Evolutionary conservation across 2,329 filamentous ascomycete genomes (phyloP), one percentile per base, ranked within the genome.

Genomic region (Aureobasidium uvarum): DNA sequence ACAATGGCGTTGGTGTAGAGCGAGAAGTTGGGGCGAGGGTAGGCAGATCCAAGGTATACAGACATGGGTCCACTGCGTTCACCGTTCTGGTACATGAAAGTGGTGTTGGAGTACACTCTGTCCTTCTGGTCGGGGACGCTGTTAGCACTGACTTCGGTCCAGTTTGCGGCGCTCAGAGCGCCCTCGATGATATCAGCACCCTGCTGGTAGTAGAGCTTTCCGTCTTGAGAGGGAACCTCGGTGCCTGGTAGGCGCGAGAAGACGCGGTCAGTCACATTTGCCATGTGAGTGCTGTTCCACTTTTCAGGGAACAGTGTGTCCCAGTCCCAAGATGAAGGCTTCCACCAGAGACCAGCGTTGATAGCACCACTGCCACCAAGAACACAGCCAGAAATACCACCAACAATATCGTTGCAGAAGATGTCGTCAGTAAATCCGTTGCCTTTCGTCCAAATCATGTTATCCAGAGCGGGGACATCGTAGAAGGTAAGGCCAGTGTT

Each of bases 261-360:
- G 2, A 85, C 77, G 48, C 78, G 78, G 3, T 73, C 67, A 5
- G 80, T 83, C 0, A 83, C 81, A 18, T 70, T 71, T 55, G 77
- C 69, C 69, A 85, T 79, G 66, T 84, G 81, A 1, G 70, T 71
- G 51, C 77, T 80, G 70, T 82, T 83, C 83, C 83, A 85, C n/a
- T 80, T 80, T 0, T 72, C 68, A 0, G 81, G 81, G 62, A 80
- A 80, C 64, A 81, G 83, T 5, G 76, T 71, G 68, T 84, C 81
- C 76, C 80, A 84, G 67, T 85, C 83, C 1, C 79, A 81, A 1
- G 79, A 78, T 0, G 82, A 82, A 7, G 83, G 82, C 67, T 84
- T 78, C 68, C 84, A 84, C 72, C 79, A 84, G 0, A 84, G 71
- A 13, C 82, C 82, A 7, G 82, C 82, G 65, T 85, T 85, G 72